Percentiles rank a stretch among this genome's conserved stretches.
Evolutionary conservation across 805 yeast genomes (phyloP).

Genomic region (Metschnikowia cubensis): DNA sequence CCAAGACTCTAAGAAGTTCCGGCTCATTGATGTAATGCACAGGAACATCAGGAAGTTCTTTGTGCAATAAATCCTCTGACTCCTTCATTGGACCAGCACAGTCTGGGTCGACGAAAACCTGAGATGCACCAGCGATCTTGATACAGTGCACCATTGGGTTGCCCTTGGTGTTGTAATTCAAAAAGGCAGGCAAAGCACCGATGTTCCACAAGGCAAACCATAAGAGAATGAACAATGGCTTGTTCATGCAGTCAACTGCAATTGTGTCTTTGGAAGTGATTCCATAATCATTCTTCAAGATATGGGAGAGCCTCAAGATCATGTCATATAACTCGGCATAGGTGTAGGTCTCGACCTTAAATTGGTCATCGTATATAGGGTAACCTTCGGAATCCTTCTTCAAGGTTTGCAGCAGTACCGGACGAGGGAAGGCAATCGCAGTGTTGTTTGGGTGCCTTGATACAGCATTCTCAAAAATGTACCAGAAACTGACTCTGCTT

Average conservation of each 20-base stretch:
- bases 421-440: constrained; percentile 65
- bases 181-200: constrained; percentile 84
- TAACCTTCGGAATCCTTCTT: constrained; percentile 27
- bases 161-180: constrained; percentile 76
- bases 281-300: constrained; percentile 59
- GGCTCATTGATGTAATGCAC: constrained; percentile 51
- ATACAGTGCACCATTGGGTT: constrained; percentile 77
- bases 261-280: constrained; percentile 64
- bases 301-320: constrained; percentile 60
- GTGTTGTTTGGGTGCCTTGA: constrained; percentile 42
- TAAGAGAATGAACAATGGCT: constrained; percentile 71
- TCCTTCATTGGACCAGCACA: constrained; percentile 50
- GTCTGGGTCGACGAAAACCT: constrained; percentile 72
- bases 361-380: constrained; percentile 50
- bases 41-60: constrained; percentile 34
- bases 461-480: constrained; percentile 58
- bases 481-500: constrained; percentile 62
- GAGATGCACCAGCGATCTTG: constrained; percentile 56
- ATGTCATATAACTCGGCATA: constrained; percentile 65
- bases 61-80: constrained; percentile 40
- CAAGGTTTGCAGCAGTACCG: constrained; percentile 25
- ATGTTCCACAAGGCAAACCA: constrained; percentile 90
- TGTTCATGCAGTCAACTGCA: constrained; percentile 75
- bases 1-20: constrained; percentile 40
- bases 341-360: constrained; percentile 58